Base-by-base conservation (phyloP, 2,329 filamentous ascomycete species). In the Aspergillus latus region DNA sequence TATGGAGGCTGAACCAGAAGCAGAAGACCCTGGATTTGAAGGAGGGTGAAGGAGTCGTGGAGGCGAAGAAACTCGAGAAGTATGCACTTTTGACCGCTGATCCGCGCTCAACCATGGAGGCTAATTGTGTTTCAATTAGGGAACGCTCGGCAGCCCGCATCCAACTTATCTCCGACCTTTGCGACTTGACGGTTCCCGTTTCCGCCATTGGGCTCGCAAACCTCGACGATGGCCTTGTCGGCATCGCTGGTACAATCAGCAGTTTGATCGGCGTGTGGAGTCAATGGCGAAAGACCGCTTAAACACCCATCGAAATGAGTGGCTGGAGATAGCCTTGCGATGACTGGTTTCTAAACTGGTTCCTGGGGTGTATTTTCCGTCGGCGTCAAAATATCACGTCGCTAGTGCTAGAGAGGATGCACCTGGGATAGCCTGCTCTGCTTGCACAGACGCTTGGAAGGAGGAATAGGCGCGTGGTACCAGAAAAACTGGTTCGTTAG, bases 271-370 rank as follows among this genome's bases (percentile, higher is more conserved):
- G 93, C 37, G 79, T 96, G 30, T 89, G 88, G 74, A 80, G 80
- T 60, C 87, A 90, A 69, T 99, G 94, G 94, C 90, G 89, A 81
- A 97, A 97, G 88, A 96, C 92, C 21, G 90, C 88, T 29, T 86
- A 70, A 70, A 52, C 52, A 15, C 26, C 39, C 34, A 29, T 48
- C 45, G 21, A 11, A 29, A 15, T 36, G 30, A 52, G 8, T 13
- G 32, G 29, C 30, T 40, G 5, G 15, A 11, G 37, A 32, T 30
- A 32, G 29, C 13, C 30, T 53, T 49, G 16, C 3, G 21, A 21
- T 36, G 36, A 44, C 9, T 48, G 8, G 36, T 37, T 36, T 36
- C 36, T 5, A 42, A 46, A 28, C 13, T 44, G 29, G 47, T 10
- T 37, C 15, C 29, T 36, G 30, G 11, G 40, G n/a, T 32, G 21